Base-by-base conservation (phyloP, 257 asterid species). In the Solanum gandarillasii region DNA sequence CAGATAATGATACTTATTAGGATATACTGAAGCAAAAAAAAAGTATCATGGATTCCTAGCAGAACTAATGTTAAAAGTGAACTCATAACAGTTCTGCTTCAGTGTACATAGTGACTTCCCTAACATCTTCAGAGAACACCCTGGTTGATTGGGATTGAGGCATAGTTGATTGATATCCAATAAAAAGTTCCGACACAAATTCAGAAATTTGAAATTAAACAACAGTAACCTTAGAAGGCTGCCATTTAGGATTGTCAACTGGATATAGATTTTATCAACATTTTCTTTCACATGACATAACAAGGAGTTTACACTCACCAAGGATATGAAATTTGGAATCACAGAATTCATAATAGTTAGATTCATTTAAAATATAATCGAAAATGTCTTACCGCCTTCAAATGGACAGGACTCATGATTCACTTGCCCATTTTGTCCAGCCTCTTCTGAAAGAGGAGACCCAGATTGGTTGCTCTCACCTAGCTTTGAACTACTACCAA, bases 381-480 rank as follows among this genome's bases (percentile, higher is more conserved):
- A 84, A 84, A 62, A 65, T 39, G n/a, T 60, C 52, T 67, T 48
- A 14, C 82, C 90, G 93, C 99, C 99, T 92, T 96, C 98, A 87
- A 85, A 88, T 41, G 94, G 98, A 90, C 96, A 94, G 87, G 94
- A 93, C 76, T 92, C 94, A 31, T 90, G 95, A 91, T 92, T 92
- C 87, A 90, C 88, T 60, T 87, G 94, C 38, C 98, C 99, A 90
- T 94, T 96, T 88, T 93, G 95, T 84, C 92, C 98, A 43, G 93
- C 94, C 91, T 92, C 96, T 65, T 93, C 95, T 18, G 99, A 96
- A 88, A 93, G 91, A 79, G 96, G 98, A 89, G 98, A 96, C 89
- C 89, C 93, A 31, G 98, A 93, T 87, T 90, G 96, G 89, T 94
- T 94, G 76, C 91, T 92, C 83, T 95, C 96, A 41, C 92, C 96